Evolutionary conservation across 1,139 yeast genomes (phyloP), one percentile per base, ranked within the genome.

Genomic region (Scheffersomyces insectosa): DNA sequence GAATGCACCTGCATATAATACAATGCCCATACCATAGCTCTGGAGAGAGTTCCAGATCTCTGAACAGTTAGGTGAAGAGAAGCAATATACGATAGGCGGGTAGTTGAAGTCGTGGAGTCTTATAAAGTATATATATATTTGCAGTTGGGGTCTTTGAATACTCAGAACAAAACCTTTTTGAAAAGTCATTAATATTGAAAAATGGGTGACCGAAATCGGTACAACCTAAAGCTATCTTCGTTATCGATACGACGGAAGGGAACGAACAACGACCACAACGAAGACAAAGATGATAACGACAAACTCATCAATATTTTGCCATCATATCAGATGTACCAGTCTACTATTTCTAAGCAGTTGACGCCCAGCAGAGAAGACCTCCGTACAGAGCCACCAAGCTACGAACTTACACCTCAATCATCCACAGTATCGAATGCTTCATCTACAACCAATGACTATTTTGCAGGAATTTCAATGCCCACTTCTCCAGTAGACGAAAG

Each of bases 291-390:
- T 6, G 56, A 57, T n/a, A 65, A 59, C 31, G 69, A 60, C 27
- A 60, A 60, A 37, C 55, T 70, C 41, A 52, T 72, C 51, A 70
- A 65, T 45, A 70, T 71, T 37, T 60, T 72, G 27, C 77, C 77
- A 1, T 70, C 75, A 5, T 72, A 72, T 48, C 75, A 70, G 43
- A 66, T 72, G 63, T 70, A 65, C 47, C 68, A 67, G 45, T 64
- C 70, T 14, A 71, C 75, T 1, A 63, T 72, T 31, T 66, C 74
- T 28, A 68, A 68, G 43, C 62, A 60, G 42, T 54, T 70, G 40
- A 63, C 67, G 3, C 75, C 76, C 4, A 57, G 64, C 12, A 51
- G 52, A 2, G 75, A 70, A 41, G 70, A 70, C 41, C 44, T 57
- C 27, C 46, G 67, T 38, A 52, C 59, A 3, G 66, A 58, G 34